These are phyloP conservation scores for Boletus pseudopeckii DNA, from an alignment of 768 basidiomycete species.

Conservation along the genomic window DNA sequence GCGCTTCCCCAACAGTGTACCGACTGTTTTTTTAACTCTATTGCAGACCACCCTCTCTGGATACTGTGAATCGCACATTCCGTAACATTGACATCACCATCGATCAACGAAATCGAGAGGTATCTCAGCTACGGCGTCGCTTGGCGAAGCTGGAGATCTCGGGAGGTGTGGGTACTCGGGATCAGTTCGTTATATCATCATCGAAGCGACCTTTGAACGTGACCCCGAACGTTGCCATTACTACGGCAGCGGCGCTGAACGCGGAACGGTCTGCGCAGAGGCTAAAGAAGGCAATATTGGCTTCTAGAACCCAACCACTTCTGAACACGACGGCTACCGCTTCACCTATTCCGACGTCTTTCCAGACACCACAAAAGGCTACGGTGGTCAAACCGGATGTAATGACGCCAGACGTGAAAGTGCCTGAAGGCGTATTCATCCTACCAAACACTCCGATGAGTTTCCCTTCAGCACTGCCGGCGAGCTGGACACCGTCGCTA, in stretches of 20 bases:
- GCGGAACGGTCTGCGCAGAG: conserved; percentile 71
- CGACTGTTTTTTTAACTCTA: background rate
- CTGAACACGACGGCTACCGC: conserved; percentile 53
- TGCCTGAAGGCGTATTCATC: conserved; percentile 1
- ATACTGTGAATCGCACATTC: conserved; percentile 78
- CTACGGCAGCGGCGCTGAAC: conserved; percentile 78
- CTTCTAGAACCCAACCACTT: conserved; percentile 58
- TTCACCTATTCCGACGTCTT: conserved; percentile 20
- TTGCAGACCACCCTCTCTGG: conserved; percentile 75
- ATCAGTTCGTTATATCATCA: conserved; percentile 41
- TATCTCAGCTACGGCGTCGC: conserved; percentile 50
- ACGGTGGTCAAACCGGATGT: conserved; percentile 3
- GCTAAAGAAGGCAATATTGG: conserved; percentile 65
- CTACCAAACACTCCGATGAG: conserved; percentile 19
- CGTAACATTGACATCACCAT: conserved; percentile 79
- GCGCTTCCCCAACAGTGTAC: conserved; percentile 16
- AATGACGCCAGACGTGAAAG: conserved; percentile 1
- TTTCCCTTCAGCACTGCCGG: conserved; percentile 23
- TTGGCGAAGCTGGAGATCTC: conserved; percentile 48
- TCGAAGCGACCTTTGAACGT: conserved; percentile 41
- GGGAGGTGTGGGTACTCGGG: conserved; percentile 29
- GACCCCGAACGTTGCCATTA: conserved; percentile 64
- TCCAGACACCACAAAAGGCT: conserved; percentile 29
- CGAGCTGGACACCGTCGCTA: conserved; percentile 22
- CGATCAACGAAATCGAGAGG: conserved; percentile 54